Evolutionary conservation across 202 grass and related monocot species (phyloP), one percentile per base, ranked within the genome.

Genomic region (Elaeis oleifera): DNA sequence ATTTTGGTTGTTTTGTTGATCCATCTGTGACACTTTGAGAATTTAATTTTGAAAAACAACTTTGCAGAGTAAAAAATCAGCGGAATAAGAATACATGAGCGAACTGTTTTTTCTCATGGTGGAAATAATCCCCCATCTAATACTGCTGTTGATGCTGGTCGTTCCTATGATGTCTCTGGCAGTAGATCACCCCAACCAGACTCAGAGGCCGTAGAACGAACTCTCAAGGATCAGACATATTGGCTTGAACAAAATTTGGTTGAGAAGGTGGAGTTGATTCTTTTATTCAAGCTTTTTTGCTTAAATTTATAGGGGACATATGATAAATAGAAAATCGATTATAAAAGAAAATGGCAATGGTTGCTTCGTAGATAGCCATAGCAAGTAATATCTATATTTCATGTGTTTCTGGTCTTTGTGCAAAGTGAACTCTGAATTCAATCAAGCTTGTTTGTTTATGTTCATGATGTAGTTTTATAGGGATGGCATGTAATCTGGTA

Each of bases 41-140:
- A 44, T 44, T 44, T 13, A 44, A 44, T 44, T 44, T 44, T 44
- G 9, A 44, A 44, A 44, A 36, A 36, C 31, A 36, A 44, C 7
- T 44, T 44, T 28, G 49, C 63, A 65, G 63, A 65, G 49, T 15
- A 6, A 65, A 52, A 22, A 51, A n/a, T 11, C 63, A 51, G 11
- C 15, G 1, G 49, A 65, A 5, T 27, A 65, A 52, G 28, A 51
- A 65, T 23, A 52, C 49, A n/a, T 11, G 49, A 65, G 1, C 49
- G 1, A 65, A 50, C 1, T 17, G 6, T 39, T 52, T 65, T 49
- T 18, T n/a, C 23, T n/a, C 19, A 63, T 63, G 20, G 15, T 23
- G 18, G n/a, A 18, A 32, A 4, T 50, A 52, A 23, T 63, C 16
- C 36, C 6, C 36, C 63, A 52, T 25, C 3, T 65, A 23, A 65